These are phyloP conservation scores for Xerocomellus intermedius DNA, from an alignment of 768 basidiomycete species.

Conservation along the genomic window DNA sequence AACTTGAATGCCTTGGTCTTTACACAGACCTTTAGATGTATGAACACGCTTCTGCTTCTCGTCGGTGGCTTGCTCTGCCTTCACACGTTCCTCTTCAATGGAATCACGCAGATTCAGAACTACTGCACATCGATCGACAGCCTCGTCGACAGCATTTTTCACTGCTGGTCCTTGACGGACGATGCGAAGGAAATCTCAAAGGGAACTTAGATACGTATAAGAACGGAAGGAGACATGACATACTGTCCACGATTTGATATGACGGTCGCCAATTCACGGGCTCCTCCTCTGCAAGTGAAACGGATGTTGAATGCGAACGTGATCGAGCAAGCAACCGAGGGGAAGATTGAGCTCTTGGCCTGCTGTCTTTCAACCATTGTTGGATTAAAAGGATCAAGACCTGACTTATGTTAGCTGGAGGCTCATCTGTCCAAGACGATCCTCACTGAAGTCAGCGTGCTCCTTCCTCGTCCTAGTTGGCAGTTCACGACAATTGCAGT, in stretches of 20 bases:
- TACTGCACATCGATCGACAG: slow-evolving; percentile 81
- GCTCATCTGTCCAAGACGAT: not conserved
- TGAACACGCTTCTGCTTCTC: slow-evolving; percentile 63
- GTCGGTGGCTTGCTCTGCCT: slow-evolving; percentile 75
- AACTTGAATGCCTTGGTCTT: not conserved
- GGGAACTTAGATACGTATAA: slow-evolving; percentile 2
- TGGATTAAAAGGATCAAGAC: slow-evolving; percentile 81
- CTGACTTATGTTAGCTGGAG: slow-evolving; percentile 34
- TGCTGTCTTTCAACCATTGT: slow-evolving; percentile 65
- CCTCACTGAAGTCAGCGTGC: slow-evolving; percentile 83
- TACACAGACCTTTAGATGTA: slow-evolving; percentile 64
- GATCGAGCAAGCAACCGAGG: slow-evolving; percentile 34
- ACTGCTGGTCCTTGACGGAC: slow-evolving; percentile 83
- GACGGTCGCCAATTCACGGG: slow-evolving; percentile 50
- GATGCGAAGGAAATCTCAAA: slow-evolving; percentile 75
- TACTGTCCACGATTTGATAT: slow-evolving; percentile 89
- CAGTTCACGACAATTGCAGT: slow-evolving; percentile 93
- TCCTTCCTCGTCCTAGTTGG: slow-evolving; percentile 90
- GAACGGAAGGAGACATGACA: slow-evolving; percentile 18
- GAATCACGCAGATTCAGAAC: slow-evolving; percentile 85
- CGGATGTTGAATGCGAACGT: slow-evolving; percentile 43
- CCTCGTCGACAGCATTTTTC: slow-evolving; percentile 82
- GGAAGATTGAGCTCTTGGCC: slow-evolving; percentile 31
- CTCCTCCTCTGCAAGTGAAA: slow-evolving; percentile 31
- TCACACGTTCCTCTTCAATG: slow-evolving; percentile 79